These are phyloP conservation scores for Salvia splendens DNA, from an alignment of 257 asterid species.

Conservation along the genomic window DNA sequence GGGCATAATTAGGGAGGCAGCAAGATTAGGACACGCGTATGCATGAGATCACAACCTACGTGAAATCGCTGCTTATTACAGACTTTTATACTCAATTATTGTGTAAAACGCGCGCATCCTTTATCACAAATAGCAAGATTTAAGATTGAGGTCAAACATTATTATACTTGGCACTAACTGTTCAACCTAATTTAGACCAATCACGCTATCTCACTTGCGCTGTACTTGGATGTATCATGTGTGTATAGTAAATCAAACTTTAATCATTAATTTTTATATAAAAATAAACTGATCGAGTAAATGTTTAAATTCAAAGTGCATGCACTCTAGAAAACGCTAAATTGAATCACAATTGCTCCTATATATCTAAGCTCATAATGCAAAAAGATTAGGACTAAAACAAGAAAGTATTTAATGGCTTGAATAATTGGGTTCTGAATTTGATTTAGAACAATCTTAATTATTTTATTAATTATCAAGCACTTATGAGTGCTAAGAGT, in stretches of 20 bases:
- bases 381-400: background rate
- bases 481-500: background rate
- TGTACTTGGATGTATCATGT: background rate
- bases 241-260: background rate
- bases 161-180: constrained; percentile 19
- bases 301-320: too few species aligned
- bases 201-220: constrained; percentile 27
- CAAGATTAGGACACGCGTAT: constrained; percentile 39
- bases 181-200: constrained; percentile 35
- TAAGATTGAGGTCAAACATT: constrained; percentile 48
- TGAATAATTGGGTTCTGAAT: constrained; percentile 23
- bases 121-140: constrained; percentile 20
- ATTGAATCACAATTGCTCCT: constrained; percentile 21
- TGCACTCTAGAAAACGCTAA: background rate
- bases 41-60: background rate
- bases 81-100: constrained; percentile 11
- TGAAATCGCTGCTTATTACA: constrained; percentile 9
- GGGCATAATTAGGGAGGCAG: background rate
- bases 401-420: background rate
- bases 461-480: constrained; percentile 1
- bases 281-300: too few species aligned
- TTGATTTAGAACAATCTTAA: constrained; percentile 34
- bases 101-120: constrained; percentile 29
- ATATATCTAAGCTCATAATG: background rate
- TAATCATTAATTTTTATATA: background rate